These are phyloP conservation scores for Psilocybe cyanescens DNA, from an alignment of 768 basidiomycete genomes.

Conservation along the genomic window DNA sequence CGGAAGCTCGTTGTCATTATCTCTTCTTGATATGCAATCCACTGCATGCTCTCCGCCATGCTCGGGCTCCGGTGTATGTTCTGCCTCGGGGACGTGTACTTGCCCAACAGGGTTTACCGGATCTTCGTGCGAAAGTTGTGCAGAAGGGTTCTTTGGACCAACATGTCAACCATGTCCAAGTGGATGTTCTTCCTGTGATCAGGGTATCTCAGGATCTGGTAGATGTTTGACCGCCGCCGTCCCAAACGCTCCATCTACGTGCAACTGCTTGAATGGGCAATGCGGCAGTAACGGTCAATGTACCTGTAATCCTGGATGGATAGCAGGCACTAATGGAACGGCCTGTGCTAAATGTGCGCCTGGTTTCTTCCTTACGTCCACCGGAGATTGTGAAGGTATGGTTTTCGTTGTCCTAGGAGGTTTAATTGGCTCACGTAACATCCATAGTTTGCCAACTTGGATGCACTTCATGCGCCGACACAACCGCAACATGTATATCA, in stretches of 20 bases:
- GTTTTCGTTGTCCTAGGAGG: slow-evolving; percentile 5
- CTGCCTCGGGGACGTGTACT: slow-evolving; percentile 67
- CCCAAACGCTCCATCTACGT: slow-evolving; percentile 60
- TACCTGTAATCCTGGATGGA: slow-evolving; percentile 79
- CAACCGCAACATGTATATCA: slow-evolving; percentile 69
- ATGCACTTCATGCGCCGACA: slow-evolving; percentile 70
- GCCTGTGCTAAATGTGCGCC: slow-evolving; percentile 73
- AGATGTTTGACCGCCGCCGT: slow-evolving; percentile 60
- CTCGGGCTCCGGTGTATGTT: slow-evolving; percentile 73
- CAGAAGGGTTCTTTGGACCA: slow-evolving; percentile 75
- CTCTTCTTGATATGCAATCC: slow-evolving; percentile 74
- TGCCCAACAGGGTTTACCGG: slow-evolving; percentile 81
- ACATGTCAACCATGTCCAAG: slow-evolving; percentile 71
- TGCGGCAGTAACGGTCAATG: slow-evolving; percentile 75
- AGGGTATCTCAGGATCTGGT: slow-evolving; percentile 80
- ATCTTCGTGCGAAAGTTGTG: slow-evolving; percentile 78
- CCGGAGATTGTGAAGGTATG: slow-evolving; percentile 76
- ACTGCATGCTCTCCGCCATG: slow-evolving; percentile 77
- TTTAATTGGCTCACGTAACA: slow-evolving; percentile 7
- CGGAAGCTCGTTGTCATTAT: slow-evolving; percentile 49
- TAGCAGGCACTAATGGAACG: slow-evolving; percentile 69
- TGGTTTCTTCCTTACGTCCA: slow-evolving; percentile 75
- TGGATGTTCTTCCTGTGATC: slow-evolving; percentile 73
- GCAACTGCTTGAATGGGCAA: slow-evolving; percentile 83
- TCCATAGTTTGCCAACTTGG: slow-evolving; percentile 70